Conservation (phyloP, 495 filamentous ascomycete species). For the Physcia stellaris region DNA sequence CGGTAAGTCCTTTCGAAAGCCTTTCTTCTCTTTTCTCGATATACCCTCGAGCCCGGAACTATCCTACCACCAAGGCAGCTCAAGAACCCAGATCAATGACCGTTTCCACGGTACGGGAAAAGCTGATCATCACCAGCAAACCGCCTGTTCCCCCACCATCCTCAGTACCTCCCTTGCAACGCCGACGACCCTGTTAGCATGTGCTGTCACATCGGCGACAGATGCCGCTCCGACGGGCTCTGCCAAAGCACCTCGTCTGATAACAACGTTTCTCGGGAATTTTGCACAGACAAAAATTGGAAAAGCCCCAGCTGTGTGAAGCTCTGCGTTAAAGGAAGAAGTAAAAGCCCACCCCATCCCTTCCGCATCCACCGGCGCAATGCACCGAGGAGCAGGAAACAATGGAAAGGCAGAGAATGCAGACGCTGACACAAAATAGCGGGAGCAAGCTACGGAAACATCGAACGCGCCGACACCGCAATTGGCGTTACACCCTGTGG, state of each 20-base stretch:
- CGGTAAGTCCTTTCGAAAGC: not conserved
- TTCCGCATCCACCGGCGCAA: not conserved
- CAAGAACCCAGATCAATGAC: too few species aligned
- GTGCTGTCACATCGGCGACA: conserved; percentile 4
- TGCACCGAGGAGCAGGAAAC: too few species aligned
- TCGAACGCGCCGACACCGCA: not conserved
- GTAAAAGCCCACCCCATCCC: too few species aligned
- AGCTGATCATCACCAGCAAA: too few species aligned
- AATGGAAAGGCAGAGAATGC: too few species aligned
- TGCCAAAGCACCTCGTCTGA: conserved; percentile 1
- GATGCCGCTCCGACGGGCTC: conserved; percentile 1
- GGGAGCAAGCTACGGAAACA: not conserved
- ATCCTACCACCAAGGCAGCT: too few species aligned
- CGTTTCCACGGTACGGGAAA: too few species aligned
- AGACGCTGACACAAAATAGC: too few species aligned
- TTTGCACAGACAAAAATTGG: conserved; percentile 3
- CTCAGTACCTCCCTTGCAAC: conserved; percentile 2
- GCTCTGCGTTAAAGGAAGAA: not conserved
- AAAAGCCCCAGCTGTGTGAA: conserved; percentile 1
- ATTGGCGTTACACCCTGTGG: not conserved
- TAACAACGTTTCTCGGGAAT: conserved; percentile 1
- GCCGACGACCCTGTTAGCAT: not conserved
- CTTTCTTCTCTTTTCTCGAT: too few species aligned
- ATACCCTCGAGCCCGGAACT: too few species aligned
- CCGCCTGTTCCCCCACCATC: too few species aligned